phyloP scores from a whole-genome alignment of 345 rosid genomes.

The Pistacia atlantica region DNA sequence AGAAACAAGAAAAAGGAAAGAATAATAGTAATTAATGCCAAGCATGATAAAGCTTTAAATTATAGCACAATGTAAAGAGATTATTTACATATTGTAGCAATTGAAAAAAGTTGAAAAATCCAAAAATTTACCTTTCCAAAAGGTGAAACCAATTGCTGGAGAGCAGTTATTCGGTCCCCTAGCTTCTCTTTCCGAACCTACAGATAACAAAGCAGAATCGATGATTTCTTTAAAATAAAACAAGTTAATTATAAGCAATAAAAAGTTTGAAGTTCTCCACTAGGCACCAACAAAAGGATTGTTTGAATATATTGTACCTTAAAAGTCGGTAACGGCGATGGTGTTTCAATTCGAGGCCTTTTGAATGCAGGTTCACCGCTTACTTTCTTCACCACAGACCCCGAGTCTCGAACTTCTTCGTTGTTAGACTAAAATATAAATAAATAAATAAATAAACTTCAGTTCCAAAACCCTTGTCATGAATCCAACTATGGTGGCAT shows the following conservation, averaged over 20 bases:
- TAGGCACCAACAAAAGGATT: conserved; percentile 1
- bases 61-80: conserved; percentile 12
- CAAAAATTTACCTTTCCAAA: conserved; percentile 79
- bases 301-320: conserved; percentile 52
- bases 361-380: conserved; percentile 46
- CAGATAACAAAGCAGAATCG: conserved; percentile 13
- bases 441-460: conserved; percentile 1
- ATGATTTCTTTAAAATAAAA: conserved; percentile 9
- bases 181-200: conserved; percentile 94
- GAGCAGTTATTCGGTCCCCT: conserved; percentile 95
- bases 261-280: background rate
- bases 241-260: background rate
- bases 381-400: conserved; percentile 39
- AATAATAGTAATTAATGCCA: background rate
- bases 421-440: conserved; percentile 32
- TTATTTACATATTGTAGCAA: conserved; percentile 7
- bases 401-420: conserved; percentile 44
- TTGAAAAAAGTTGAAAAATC: conserved; percentile 21
- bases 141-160: conserved; percentile 95
- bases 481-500: background rate
- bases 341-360: conserved; percentile 69
- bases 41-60: conserved; percentile 9
- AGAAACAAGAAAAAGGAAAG: conserved; percentile 6
- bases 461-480: conserved; percentile 19
- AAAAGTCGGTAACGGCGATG: conserved; percentile 74